phyloP scores from a whole-genome alignment of 1,284 basidiomycete species.

The Leucoagaricus sp. region DNA sequence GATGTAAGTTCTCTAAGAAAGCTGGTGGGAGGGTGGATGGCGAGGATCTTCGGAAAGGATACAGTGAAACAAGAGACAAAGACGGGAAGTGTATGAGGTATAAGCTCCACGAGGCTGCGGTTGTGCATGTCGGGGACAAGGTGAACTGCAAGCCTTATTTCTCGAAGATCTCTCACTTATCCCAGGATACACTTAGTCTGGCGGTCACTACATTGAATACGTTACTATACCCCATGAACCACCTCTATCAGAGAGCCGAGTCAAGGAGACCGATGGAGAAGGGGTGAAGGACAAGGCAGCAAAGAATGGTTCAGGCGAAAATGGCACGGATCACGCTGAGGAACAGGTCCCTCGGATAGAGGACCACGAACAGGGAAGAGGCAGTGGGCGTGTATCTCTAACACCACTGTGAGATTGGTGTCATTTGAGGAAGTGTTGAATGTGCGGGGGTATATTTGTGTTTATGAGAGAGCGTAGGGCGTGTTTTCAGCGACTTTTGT shows the following conservation, averaged over 20 bases:
- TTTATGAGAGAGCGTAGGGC: too few species aligned
- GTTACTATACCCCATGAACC: slow-evolving; percentile 55
- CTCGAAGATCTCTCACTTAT: slow-evolving; percentile 12
- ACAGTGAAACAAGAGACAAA: slow-evolving; percentile 21
- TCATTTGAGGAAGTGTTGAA: slow-evolving; percentile 87
- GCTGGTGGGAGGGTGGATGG: too few species aligned
- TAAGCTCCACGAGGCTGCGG: slow-evolving; percentile 72
- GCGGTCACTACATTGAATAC: slow-evolving; percentile 86
- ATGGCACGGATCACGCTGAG: not conserved
- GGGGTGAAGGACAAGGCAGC: not conserved
- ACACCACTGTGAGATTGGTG: slow-evolving; percentile 78
- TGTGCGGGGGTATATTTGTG: slow-evolving; percentile 89
- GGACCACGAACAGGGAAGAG: slow-evolving; percentile 36
- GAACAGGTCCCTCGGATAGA: not conserved
- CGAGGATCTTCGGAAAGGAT: slow-evolving; percentile 29
- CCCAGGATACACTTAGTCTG: slow-evolving; percentile 48
- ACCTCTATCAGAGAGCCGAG: slow-evolving; percentile 8
- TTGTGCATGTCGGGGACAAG: slow-evolving; percentile 92
- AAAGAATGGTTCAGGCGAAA: not conserved
- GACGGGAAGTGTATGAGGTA: slow-evolving; percentile 62
- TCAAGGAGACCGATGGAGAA: not conserved
- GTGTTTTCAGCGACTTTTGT: too few species aligned
- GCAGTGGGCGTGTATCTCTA: slow-evolving; percentile 91
- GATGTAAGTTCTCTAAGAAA: not conserved
- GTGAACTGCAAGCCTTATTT: slow-evolving; percentile 40